Evolutionary conservation across 768 basidiomycete genomes (phyloP), one percentile per base, ranked within the genome.

Genomic region (Hemileccinum rubropunctum): DNA sequence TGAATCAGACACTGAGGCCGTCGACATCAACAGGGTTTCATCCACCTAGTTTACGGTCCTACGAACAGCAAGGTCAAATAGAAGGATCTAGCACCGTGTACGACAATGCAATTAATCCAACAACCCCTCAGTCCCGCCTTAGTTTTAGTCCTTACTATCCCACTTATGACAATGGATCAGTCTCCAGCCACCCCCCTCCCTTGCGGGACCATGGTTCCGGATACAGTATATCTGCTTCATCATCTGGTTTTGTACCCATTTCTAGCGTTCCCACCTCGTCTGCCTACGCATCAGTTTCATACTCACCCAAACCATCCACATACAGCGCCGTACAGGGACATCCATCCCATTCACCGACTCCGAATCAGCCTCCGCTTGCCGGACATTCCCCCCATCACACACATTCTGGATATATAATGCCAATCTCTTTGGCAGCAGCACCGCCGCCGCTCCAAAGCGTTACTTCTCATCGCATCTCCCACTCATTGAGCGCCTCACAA

Each of bases 221-320:
- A 45, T 82, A 85, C 56, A 88, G 83, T 57, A 70, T 87, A 51
- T 85, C 86, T 17, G 60, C 78, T 1, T 69, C 81, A 7, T 82
- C 86, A 0, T 86, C 87, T 11, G 86, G 88, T 12, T 91, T 88
- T 58, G 70, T 80, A 46, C 82, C 86, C 34, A 60, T 85, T 39
- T 62, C 75, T 23, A 74, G 27, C 28, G 12, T 47, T 46, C 59
- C 69, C n/a, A 48, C 67, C 34, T 59, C 74, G 12, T 66, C 75
- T 6, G 64, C 68, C 42, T 77, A 75, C 56, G 58, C 57, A 13
- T 49, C 68, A 17, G 48, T 71, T 44, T 51, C 71, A 11, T 73
- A 75, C 53, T 61, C 69, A 15, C 58, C 71, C 9, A 66, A 66
- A 27, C 59, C 60, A 27, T 61, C 66, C 11, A 51, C 56, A 34